Evolutionary conservation across 352 stramenopile species (phyloP).

Genomic region (Pythium diclinum): DNA sequence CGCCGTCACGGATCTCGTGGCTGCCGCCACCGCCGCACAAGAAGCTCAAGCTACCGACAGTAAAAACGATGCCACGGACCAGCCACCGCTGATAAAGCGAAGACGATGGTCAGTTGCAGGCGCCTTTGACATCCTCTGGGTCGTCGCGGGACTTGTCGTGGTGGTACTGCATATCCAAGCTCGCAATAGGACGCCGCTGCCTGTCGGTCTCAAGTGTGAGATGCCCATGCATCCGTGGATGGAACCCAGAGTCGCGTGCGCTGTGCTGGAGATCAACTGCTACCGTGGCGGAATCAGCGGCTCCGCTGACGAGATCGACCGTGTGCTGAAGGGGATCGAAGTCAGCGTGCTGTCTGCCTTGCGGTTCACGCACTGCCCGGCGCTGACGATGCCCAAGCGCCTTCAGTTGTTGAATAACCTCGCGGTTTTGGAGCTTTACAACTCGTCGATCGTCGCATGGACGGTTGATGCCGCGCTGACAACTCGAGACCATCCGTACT

Average conservation of each 20-base stretch:
- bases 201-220: conserved; percentile 6
- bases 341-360: neutral
- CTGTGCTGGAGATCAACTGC: conserved; percentile 24
- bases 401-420: conserved; percentile 11
- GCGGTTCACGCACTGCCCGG: conserved; percentile 19
- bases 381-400: conserved; percentile 4
- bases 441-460: conserved; percentile 20
- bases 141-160: neutral
- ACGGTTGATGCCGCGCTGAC: conserved; percentile 11
- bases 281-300: conserved; percentile 8
- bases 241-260: neutral
- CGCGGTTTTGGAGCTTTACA: conserved; percentile 20
- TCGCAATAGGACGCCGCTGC: neutral
- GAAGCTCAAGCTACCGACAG: too few species aligned
- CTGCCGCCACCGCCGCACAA: neutral
- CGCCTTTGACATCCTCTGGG: conserved; percentile 4
- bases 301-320: neutral
- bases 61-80: too few species aligned
- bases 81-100: too few species aligned
- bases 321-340: neutral
- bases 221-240: conserved; percentile 9
- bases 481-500: neutral
- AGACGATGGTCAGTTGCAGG: neutral
- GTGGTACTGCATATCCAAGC: neutral
- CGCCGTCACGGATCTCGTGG: neutral